Evolutionary conservation across 208 protist species (phyloP).

Genomic region (Acanthamoeba lenticulata): DNA sequence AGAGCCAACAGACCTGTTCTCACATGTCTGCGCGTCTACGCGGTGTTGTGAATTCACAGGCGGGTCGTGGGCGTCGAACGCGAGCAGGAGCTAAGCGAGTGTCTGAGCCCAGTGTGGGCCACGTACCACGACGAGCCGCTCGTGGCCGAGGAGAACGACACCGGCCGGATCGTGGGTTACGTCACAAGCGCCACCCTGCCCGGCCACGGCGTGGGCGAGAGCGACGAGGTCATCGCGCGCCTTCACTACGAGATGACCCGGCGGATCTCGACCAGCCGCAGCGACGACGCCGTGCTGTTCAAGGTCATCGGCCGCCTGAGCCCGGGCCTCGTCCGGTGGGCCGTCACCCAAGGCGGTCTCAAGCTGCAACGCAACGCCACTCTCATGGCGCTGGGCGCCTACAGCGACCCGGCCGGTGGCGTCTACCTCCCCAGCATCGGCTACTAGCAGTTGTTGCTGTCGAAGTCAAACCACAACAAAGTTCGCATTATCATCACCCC

Average conservation of each 20-base stretch:
- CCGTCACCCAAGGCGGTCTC: not conserved
- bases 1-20: too few species aligned
- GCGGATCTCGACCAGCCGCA: not conserved
- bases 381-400: slow-evolving; percentile 10
- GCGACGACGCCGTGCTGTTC: slow-evolving; percentile 20
- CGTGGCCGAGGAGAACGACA: not conserved
- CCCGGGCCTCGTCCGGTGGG: slow-evolving; percentile 23
- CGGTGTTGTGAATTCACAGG: not conserved
- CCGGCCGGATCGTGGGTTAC: slow-evolving; percentile 1
- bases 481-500: too few species aligned
- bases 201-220: slow-evolving; percentile 48
- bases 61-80: slow-evolving; percentile 50
- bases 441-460: too few species aligned
- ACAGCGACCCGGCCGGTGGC: not conserved
- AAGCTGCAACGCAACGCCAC: not conserved
- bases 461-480: too few species aligned
- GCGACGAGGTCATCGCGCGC: slow-evolving; percentile 45
- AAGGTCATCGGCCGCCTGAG: slow-evolving; percentile 29
- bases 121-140: slow-evolving; percentile 26
- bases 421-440: slow-evolving; percentile 36
- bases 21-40: too few species aligned
- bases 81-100: not conserved
- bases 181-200: not conserved
- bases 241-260: slow-evolving; percentile 41
- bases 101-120: not conserved